These are phyloP conservation scores for Scorias spongiosa DNA, from an alignment of 2,329 filamentous ascomycete genomes.

Conservation along the genomic window DNA sequence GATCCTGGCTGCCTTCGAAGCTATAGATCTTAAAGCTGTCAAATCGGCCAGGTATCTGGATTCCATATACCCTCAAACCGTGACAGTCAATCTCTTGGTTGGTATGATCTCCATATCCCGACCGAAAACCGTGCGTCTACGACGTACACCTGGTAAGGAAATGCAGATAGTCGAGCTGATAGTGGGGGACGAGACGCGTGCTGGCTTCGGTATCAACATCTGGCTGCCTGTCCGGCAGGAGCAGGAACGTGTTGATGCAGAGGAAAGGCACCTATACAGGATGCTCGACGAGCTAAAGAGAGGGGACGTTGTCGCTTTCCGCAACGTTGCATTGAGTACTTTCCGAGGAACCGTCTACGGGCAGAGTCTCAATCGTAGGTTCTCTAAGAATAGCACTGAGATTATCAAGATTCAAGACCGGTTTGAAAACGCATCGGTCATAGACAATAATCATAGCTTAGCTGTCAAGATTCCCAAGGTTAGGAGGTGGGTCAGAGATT, in stretches of 20 bases:
- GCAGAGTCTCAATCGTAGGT: constrained; percentile 57
- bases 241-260: constrained; percentile 6
- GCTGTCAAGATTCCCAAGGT: background rate
- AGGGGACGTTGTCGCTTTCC: constrained; percentile 65
- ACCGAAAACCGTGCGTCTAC: constrained; percentile 52
- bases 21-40: constrained; percentile 54
- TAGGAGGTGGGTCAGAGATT: background rate
- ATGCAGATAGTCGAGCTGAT: constrained; percentile 60
- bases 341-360: constrained; percentile 72
- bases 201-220: constrained; percentile 69
- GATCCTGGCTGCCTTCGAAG: constrained; percentile 21
- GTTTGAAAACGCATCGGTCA: too few relatives aligned
- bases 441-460: too few relatives aligned
- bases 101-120: constrained; percentile 59
- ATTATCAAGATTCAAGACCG: background rate
- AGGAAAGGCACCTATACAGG: constrained; percentile 20
- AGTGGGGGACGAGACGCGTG: constrained; percentile 71
- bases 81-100: constrained; percentile 69
- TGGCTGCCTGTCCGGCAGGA: constrained; percentile 47
- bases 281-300: constrained; percentile 38
- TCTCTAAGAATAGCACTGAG: constrained; percentile 50
- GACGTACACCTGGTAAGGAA: constrained; percentile 35
- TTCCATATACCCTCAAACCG: constrained; percentile 60
- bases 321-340: constrained; percentile 61
- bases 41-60: constrained; percentile 51